Conservation (phyloP, 202 grass and related monocot genomes). For the Eragrostis tef region DNA sequence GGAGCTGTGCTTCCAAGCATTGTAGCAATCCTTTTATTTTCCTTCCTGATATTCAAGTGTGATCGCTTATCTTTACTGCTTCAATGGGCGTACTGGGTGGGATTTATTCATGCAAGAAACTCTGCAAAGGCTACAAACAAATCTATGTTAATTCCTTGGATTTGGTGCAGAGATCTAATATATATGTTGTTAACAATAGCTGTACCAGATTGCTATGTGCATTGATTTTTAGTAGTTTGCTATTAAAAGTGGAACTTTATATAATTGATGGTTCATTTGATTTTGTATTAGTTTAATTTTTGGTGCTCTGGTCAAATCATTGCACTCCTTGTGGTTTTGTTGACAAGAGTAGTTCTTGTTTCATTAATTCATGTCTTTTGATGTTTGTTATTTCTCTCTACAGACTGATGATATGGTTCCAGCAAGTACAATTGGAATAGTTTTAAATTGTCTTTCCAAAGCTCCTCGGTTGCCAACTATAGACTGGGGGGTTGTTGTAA, state of each 20-base stretch:
- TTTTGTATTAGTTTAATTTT: conserved; percentile 24
- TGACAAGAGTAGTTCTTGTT: conserved; percentile 34
- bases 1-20: conserved; percentile 25
- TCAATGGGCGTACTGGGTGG: not conserved
- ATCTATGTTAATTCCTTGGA: not conserved
- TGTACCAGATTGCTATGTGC: not conserved
- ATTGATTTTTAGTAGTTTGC: not conserved
- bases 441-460: conserved; percentile 81
- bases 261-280: conserved; percentile 9
- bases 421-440: conserved; percentile 64
- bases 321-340: conserved; percentile 28
- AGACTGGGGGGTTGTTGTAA: conserved; percentile 80
- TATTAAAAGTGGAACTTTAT: conserved; percentile 6
- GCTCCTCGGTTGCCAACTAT: conserved; percentile 75
- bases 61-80: conserved; percentile 28
- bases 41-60: not conserved
- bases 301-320: not conserved
- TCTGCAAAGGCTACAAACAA: not conserved
- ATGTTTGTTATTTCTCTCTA: conserved; percentile 43
- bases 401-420: conserved; percentile 51
- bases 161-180: too few species aligned
- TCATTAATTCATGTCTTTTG: conserved; percentile 16
- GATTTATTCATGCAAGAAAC: conserved; percentile 19
- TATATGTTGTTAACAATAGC: not conserved
- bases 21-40: not conserved